Evolutionary conservation across 2,329 filamentous ascomycete species (phyloP), one percentile per base, ranked within the genome.

Genomic region (Exophiala calicioides): DNA sequence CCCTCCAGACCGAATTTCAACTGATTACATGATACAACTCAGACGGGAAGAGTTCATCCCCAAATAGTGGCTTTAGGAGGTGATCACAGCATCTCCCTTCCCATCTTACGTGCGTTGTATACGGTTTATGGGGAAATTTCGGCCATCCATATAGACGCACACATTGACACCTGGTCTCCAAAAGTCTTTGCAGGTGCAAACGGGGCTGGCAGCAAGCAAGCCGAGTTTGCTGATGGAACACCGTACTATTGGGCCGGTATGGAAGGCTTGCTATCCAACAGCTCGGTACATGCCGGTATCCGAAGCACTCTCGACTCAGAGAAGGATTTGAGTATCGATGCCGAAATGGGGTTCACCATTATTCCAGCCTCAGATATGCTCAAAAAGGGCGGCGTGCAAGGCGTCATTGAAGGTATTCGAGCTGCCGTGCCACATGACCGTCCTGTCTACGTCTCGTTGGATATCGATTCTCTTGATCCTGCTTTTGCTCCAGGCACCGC

Each of bases 111-210:
- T 1, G 26, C 43, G 5, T 24, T 51, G 43, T 33, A 47, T 19
- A 37, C 36, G 6, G 38, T 47, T 16, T 44, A 51, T 20, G 48
- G 48, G 3, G 27, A 32, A 13, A 24, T 51, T 6, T 51, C 48
- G 1, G 43, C 33, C 16, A 39, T 51, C 27, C 48, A 51, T 27
- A 38, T 51, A 23, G 48, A 51, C 20, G 31, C 48, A 15, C 48
- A 51, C 24, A 37, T 51, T n/a, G 48, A 51, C 23, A 46, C 47
- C 0, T 46, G 42, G 42, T 42, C 36, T 5, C 48, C 48, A 5
- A 51, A 51, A 13, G 48, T 46, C 10, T 51, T 46, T 29, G 42
- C 36, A 2, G 48, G 43, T 6, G 34, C 46, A 15, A 44, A 44
- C n/a, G n/a, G n/a, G 9, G 48, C 43, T 29, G 36, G 13, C 10